Evolutionary conservation across 352 stramenopile species (phyloP), one percentile per base, ranked within the genome.

Genomic region (Globisporangium carolinianum): DNA sequence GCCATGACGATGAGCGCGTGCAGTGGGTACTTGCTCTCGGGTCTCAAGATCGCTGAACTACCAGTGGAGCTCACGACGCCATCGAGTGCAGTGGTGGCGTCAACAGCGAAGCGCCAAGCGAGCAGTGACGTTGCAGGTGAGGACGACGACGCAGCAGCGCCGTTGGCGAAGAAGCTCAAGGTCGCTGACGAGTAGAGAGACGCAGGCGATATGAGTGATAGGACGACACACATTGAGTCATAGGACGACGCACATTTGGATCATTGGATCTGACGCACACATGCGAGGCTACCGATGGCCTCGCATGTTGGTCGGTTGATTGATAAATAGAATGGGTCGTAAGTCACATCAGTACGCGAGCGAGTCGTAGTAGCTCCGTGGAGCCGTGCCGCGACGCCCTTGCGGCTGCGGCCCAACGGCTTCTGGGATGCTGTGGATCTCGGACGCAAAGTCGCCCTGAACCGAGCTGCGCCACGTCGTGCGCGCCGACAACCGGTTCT

Each of bases 1-100:
- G 87, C 93, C 58, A 98, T 98, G 96, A 97, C 83, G 62, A 98
- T 98, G 91, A 97, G 84, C 65, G 94, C 96, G 53, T 97, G 89
- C 72, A 97, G 94, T 49, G 94, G 96, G 14, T 98, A 97, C 65
- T 71, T 98, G 38, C 72, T 98, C 15, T 97, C 87, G 6, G 95
- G 94, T 5, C 92, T 96, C 51, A 98, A 98, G 71, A 82, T 98
- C 45, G 58, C 73, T 17, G 75, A 83, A 37, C 45, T 66, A 17
- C 36, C 55, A 6, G 32, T 46, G 6, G 45, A 17, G 18, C 24
- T 49, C 12, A 38, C 54, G n/a, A 7, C 12, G n/a, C 6, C 52
- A 3, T 11, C 9, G 8, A 24, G 5, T 6, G 48, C 2, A 5
- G 11, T 10, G 4, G 2, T 7, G 15, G 46, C 17, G 5, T 6